These are phyloP conservation scores for Saccharomycopsis crataegensis DNA, from an alignment of 1,139 yeast species.

Conservation along the genomic window DNA sequence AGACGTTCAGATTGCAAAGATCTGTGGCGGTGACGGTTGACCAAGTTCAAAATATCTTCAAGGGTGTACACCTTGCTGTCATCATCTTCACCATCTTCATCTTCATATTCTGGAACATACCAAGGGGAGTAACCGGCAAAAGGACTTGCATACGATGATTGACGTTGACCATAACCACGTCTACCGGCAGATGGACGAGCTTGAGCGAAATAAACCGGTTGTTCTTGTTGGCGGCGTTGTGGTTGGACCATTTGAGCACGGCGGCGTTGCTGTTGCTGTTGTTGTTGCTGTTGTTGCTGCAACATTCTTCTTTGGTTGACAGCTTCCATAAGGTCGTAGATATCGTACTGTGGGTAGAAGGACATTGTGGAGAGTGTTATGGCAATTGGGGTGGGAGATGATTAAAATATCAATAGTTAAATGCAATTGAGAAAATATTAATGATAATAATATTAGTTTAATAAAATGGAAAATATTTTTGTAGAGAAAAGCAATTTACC, in stretches of 20 bases:
- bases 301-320: slow-evolving; percentile 4
- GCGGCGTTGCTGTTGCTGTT: slow-evolving; percentile 1
- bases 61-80: slow-evolving; percentile 15
- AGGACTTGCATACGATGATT: background rate
- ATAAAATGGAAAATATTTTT: no score
- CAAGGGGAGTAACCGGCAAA: background rate
- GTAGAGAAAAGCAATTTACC: no score
- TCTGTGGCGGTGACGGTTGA: slow-evolving; percentile 11
- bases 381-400: no score
- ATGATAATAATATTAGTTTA: no score
- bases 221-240: no score
- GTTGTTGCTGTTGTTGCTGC: slow-evolving; percentile 2
- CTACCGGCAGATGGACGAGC: background rate
- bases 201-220: background rate
- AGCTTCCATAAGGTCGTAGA: slow-evolving; percentile 5
- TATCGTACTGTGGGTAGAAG: slow-evolving; percentile 6
- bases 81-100: slow-evolving; percentile 4
- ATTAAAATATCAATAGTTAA: no score
- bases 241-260: background rate
- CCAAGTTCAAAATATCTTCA: slow-evolving; percentile 17
- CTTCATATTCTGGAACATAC: background rate
- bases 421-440: no score
- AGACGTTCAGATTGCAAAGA: background rate
- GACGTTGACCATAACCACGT: background rate
- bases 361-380: slow-evolving; percentile 4